Base-by-base conservation (phyloP, 2,329 filamentous ascomycete genomes). In the Trichoderma semiorbis region DNA sequence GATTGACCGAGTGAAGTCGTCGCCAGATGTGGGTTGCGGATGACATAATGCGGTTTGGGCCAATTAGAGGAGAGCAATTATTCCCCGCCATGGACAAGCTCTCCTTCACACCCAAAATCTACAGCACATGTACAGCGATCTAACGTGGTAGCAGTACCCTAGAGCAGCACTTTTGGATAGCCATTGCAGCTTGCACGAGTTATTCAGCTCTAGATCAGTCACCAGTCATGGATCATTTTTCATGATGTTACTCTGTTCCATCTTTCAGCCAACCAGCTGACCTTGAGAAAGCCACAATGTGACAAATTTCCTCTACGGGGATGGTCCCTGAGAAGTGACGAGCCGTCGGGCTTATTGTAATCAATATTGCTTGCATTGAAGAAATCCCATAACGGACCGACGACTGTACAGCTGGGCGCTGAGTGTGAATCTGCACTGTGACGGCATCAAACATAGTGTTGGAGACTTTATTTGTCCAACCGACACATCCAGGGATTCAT, bases 1-100 rank as follows among this genome's bases (percentile, higher is more conserved):
- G 73, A 73, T 74, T 75, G 78, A 78, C 57, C 74, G 12, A 63
- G 34, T 68, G 72, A 73, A 72, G 72, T 72, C 62, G 72, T 72
- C 66, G 72, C 72, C 70, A 63, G 34, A 53, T 60, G 62, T 55
- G 61, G 58, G 68, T 30, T 69, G 63, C 28, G n/a, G 61, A 69
- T 73, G 71, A 73, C 65, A 65, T 73, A 72, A 72, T 66, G 7
- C 34, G 1, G 2, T 5, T 3, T 39, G 65, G 30, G 55, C 71
- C 71, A 72, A 72, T 72, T n/a, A 63, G 32, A 36, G 30, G 7
- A 24, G 21, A 10, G 53, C 28, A 50, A n/a, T 21, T 11, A 50
- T 32, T 62, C 24, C 30, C 55, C 39, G 16, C 62, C 50, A 58
- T 26, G 2, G 18, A 14, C 8, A 36, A 39, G 67, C 67, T 70